Percentiles rank a stretch among this genome's conserved stretches.
Evolutionary conservation across 805 yeast genomes (phyloP).

Genomic region (Zygoascus bituminiphila): DNA sequence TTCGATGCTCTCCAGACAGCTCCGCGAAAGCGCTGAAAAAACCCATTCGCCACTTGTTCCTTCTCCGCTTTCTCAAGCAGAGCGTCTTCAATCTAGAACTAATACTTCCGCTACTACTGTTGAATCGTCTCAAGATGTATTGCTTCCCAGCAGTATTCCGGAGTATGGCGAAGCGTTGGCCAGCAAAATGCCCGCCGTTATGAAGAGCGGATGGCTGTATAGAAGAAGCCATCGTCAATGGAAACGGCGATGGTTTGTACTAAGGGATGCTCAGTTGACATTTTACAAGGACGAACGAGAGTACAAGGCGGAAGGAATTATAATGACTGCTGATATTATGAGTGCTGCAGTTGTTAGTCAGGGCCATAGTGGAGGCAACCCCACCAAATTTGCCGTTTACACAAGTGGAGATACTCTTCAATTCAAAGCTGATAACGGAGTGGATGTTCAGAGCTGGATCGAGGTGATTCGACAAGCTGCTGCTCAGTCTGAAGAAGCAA

Average conservation of each 20-base stretch:
- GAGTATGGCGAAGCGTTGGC: not conserved
- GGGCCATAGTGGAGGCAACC: constrained; percentile 10
- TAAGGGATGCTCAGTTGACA: constrained; percentile 26
- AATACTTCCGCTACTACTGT: not conserved
- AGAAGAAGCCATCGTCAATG: constrained; percentile 24
- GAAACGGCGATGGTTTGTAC: constrained; percentile 31
- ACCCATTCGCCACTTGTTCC: not conserved
- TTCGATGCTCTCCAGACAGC: not conserved
- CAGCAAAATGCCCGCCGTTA: constrained; percentile 1
- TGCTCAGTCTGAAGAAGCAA: constrained; percentile 11
- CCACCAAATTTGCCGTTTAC: constrained; percentile 25
- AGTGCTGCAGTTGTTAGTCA: constrained; percentile 26
- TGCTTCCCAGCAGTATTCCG: not conserved
- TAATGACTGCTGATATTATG: constrained; percentile 26
- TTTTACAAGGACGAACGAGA: constrained; percentile 31
- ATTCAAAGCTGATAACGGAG: constrained; percentile 21
- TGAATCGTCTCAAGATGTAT: not conserved
- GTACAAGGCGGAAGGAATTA: constrained; percentile 26
- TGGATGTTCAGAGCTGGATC: constrained; percentile 28
- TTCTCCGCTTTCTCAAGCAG: not conserved
- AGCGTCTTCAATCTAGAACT: not conserved
- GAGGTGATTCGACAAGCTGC: constrained; percentile 21
- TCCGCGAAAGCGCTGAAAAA: not conserved
- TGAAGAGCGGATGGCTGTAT: constrained; percentile 27
- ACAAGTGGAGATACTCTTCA: constrained; percentile 26